Conservation (phyloP, 345 rosid species). For the Salix dunnii region DNA sequence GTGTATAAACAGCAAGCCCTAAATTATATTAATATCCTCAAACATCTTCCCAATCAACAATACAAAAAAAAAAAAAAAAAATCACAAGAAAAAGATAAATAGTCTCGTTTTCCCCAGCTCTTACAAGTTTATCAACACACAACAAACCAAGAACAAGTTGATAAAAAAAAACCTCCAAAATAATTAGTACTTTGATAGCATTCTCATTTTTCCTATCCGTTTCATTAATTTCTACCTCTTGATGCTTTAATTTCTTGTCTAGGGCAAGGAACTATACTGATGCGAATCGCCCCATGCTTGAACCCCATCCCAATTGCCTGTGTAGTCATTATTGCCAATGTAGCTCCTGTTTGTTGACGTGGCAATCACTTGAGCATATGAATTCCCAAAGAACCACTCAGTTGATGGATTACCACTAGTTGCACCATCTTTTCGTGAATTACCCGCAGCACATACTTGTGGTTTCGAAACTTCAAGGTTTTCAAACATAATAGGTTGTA, state of each 20-base stretch:
- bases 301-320: constrained; percentile 36
- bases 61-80: no score
- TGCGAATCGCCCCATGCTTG: constrained; percentile 48
- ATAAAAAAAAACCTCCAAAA: background rate
- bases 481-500: constrained; percentile 61
- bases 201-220: constrained; percentile 1
- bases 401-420: constrained; percentile 37
- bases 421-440: constrained; percentile 34
- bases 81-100: no score
- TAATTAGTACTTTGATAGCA: background rate
- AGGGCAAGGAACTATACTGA: constrained; percentile 48
- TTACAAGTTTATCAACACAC: background rate
- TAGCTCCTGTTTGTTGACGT: constrained; percentile 36
- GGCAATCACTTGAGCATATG: constrained; percentile 39
- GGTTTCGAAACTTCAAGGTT: constrained; percentile 50
- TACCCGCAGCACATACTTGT: constrained; percentile 17
- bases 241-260: constrained; percentile 8
- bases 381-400: constrained; percentile 70
- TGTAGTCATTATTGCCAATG: constrained; percentile 23
- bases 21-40: no score
- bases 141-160: background rate
- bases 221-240: constrained; percentile 12
- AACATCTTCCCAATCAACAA: no score
- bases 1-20: no score
- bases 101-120: no score